Base-by-base conservation (phyloP, 108 stramenopile species). In the Skeletonema menzelii region DNA sequence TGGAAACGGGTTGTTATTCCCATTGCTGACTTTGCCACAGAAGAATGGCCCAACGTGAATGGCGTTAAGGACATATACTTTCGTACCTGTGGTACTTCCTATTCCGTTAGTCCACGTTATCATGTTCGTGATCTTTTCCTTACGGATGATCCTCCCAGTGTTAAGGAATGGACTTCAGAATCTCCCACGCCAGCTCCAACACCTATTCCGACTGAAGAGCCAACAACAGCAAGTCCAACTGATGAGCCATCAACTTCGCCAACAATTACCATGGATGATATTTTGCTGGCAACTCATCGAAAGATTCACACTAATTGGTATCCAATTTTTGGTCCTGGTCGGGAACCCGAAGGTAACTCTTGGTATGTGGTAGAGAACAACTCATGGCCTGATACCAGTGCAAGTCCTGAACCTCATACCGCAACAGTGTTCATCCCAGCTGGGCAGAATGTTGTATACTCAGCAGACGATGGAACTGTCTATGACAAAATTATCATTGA, bases 1-100 rank as follows among this genome's bases (percentile, higher is more conserved):
- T 72, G 65, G 64, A 42, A 38, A 12, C 24, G 17, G 13, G 71
- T 65, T 22, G 71, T 66, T 5, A 72, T 72, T 28, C 71, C 71
- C 22, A 55, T 49, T 0, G 17, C 37, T 5, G 40, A 46, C 27
- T 72, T 72, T 19, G 40, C 65, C 13, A 61, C 71, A 30, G 34
- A 62, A 12, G 64, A 66, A 30, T 72, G 63, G 64, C 65, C 71
- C 4, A 34, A 38, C 19, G 11, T 72, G 5, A n/a, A 72, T 13
- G 47, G 46, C 4, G 65, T 72, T 5, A 65, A 66, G 71, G 32
- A 26, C 4, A 14, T 72, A 13, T 55, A 22, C 20, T 72, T 72
- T 27, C 71, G 65, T 28, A 66, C 15, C n/a, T 72, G 71, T 66
- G 63, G 71, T 1, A 31, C 69, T 20, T 26, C 12, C 27, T 66